Conservation (phyloP, 768 basidiomycete species). For the Mycena pura region DNA sequence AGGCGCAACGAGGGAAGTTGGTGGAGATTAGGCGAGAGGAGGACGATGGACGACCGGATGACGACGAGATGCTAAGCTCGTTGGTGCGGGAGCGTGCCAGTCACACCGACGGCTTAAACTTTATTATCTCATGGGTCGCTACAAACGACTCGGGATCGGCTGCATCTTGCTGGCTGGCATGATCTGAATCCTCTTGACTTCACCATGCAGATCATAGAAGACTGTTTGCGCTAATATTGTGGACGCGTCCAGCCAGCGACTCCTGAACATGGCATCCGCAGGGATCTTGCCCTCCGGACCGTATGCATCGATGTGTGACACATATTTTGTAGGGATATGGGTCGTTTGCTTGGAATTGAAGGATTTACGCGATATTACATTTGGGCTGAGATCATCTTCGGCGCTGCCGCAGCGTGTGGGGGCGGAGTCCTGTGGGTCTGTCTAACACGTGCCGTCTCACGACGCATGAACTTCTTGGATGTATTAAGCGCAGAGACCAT, state of each 20-base stretch:
- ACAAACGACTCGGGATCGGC: slow-evolving; percentile 68
- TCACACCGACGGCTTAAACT: slow-evolving; percentile 92
- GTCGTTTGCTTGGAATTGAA: slow-evolving; percentile 85
- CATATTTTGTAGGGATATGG: slow-evolving; percentile 99
- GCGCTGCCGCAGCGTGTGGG: slow-evolving; percentile 46
- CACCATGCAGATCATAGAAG: slow-evolving; percentile 94
- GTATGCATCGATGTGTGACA: slow-evolving; percentile 80
- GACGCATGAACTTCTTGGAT: slow-evolving; percentile 89
- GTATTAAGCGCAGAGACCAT: slow-evolving; percentile 22
- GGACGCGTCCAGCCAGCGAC: slow-evolving; percentile 87
- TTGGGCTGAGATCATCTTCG: slow-evolving; percentile 90
- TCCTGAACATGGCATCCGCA: slow-evolving; percentile 61
- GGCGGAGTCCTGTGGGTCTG: slow-evolving; percentile 65
- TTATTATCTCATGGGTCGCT: slow-evolving; percentile 76
- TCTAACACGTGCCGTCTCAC: slow-evolving; percentile 82
- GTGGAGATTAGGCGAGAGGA: slow-evolving; percentile 96
- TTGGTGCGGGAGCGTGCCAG: slow-evolving; percentile 90
- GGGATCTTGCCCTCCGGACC: slow-evolving; percentile 74
- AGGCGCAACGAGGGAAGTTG: slow-evolving; percentile 92
- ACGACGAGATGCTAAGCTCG: slow-evolving; percentile 92
- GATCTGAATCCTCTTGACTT: slow-evolving; percentile 93
- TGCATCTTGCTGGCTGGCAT: slow-evolving; percentile 87
- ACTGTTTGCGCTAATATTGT: slow-evolving; percentile 88
- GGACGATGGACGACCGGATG: slow-evolving; percentile 73
- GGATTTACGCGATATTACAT: slow-evolving; percentile 85